Conservation (phyloP, 202 grass and related monocot species). For the Carex arenaria region DNA sequence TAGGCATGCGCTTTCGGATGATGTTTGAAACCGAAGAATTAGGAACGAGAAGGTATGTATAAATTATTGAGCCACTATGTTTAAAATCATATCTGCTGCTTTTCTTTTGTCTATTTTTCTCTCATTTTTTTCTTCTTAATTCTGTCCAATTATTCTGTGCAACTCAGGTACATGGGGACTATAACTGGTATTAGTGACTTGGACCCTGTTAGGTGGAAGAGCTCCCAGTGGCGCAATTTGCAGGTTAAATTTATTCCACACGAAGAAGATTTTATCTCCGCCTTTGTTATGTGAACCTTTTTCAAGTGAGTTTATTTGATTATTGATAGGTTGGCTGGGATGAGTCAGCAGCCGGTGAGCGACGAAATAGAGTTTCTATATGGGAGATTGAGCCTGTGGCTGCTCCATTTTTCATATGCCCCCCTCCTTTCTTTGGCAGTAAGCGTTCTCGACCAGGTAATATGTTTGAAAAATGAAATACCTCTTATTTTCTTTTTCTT, state of each 20-base stretch:
- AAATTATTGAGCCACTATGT: neutral
- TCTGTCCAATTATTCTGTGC: neutral
- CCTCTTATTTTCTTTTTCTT: neutral
- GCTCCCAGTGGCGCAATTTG: constrained; percentile 91
- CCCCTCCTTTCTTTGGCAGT: constrained; percentile 83
- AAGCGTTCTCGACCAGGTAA: constrained; percentile 81
- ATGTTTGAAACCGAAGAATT: constrained; percentile 92
- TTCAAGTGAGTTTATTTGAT: constrained; percentile 16
- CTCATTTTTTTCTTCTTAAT: neutral
- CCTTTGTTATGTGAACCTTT: neutral
- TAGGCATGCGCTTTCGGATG: constrained; percentile 96
- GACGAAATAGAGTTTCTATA: constrained; percentile 79
- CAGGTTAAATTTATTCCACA: constrained; percentile 48
- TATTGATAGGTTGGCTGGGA: constrained; percentile 88
- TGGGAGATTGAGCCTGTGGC: constrained; percentile 96
- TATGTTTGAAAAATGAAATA: neutral
- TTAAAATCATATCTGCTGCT: neutral
- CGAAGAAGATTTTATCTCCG: neutral
- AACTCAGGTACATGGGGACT: constrained; percentile 95
- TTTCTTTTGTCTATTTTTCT: neutral
- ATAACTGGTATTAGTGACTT: constrained; percentile 95
- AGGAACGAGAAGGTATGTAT: constrained; percentile 71
- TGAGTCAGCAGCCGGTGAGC: constrained; percentile 91
- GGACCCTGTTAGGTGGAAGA: constrained; percentile 93
- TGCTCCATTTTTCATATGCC: constrained; percentile 94